Percentiles rank a stretch among this genome's conserved stretches.
These are phyloP conservation scores for Phytophthora idaei DNA, from an alignment of 352 stramenopile species.

Conservation along the genomic window DNA sequence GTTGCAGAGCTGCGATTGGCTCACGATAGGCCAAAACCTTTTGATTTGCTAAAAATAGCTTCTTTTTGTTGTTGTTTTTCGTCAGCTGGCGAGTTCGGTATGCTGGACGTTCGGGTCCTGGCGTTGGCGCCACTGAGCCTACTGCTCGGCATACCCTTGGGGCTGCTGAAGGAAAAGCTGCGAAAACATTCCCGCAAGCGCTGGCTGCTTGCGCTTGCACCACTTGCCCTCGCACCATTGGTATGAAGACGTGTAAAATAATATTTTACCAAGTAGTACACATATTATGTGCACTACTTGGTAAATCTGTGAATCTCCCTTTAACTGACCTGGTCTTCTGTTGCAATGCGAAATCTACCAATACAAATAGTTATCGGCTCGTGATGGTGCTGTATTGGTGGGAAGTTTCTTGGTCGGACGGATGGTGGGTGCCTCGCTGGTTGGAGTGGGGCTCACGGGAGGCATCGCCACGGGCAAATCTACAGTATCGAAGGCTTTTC, in stretches of 20 bases:
- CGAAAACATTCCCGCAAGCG: constrained; percentile 48
- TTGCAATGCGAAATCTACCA: neutral
- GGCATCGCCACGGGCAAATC: constrained; percentile 88
- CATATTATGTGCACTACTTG: too few relatives aligned
- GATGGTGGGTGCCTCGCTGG: constrained; percentile 56
- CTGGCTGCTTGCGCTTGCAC: constrained; percentile 47
- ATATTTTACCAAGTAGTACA: too few relatives aligned
- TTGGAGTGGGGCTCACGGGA: constrained; percentile 82
- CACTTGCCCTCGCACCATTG: constrained; percentile 44
- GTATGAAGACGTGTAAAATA: constrained; percentile 30
- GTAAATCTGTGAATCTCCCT: too few relatives aligned
- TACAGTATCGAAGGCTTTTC: constrained; percentile 72
- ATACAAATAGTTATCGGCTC: constrained; percentile 45
- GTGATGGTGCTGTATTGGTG: constrained; percentile 29
- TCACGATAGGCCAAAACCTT: neutral
- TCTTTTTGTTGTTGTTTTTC: constrained; percentile 8
- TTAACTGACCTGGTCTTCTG: constrained; percentile 9
- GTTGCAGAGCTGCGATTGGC: neutral
- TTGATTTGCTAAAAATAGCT: constrained; percentile 36
- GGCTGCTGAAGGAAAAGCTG: constrained; percentile 60
- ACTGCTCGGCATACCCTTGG: constrained; percentile 48
- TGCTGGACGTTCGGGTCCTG: constrained; percentile 37
- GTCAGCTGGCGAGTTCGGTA: too few relatives aligned
- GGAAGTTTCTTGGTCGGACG: constrained; percentile 46
- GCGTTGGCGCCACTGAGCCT: constrained; percentile 43